phyloP scores from a whole-genome alignment of 805 yeast species.

The Starmerella sp. region DNA sequence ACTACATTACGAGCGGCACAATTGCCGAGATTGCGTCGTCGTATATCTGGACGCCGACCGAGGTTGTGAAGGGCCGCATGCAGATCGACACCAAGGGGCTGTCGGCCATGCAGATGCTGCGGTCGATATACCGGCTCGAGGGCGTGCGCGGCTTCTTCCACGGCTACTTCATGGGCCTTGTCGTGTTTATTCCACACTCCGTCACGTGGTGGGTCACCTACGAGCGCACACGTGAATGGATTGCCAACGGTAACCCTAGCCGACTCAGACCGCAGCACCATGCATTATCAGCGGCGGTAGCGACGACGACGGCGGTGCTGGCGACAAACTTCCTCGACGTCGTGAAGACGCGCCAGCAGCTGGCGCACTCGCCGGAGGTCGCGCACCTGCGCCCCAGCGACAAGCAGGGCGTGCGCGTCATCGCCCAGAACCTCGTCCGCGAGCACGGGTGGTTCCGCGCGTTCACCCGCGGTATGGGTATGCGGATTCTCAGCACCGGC shows the following conservation, averaged over 20 bases:
- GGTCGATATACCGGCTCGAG: constrained; percentile 41
- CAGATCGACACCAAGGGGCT: constrained; percentile 26
- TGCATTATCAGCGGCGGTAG: constrained; percentile 30
- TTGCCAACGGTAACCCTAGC: constrained; percentile 5
- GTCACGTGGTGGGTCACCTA: constrained; percentile 35
- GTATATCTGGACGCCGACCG: constrained; percentile 37
- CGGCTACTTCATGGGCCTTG: constrained; percentile 46
- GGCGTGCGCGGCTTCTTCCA: constrained; percentile 72
- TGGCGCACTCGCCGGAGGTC: constrained; percentile 33
- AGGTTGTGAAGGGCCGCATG: constrained; percentile 36
- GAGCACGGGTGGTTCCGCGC: constrained; percentile 32
- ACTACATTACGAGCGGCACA: constrained; percentile 32
- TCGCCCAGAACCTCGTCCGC: constrained; percentile 29
- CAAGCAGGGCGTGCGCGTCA: constrained; percentile 26
- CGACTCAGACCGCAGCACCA: constrained; percentile 23
- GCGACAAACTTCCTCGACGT: constrained; percentile 34
- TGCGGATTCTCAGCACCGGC: constrained; percentile 30
- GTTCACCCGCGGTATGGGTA: constrained; percentile 30
- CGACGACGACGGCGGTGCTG: constrained; percentile 30
- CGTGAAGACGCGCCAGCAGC: constrained; percentile 37
- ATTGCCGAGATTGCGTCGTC: constrained; percentile 33
- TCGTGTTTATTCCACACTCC: constrained; percentile 35
- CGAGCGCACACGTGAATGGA: constrained; percentile 20
- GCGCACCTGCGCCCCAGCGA: constrained; percentile 32
- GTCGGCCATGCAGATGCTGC: constrained; percentile 19